phyloP scores from a whole-genome alignment of 2,329 filamentous ascomycete species.

The Alternaria infectoria region DNA sequence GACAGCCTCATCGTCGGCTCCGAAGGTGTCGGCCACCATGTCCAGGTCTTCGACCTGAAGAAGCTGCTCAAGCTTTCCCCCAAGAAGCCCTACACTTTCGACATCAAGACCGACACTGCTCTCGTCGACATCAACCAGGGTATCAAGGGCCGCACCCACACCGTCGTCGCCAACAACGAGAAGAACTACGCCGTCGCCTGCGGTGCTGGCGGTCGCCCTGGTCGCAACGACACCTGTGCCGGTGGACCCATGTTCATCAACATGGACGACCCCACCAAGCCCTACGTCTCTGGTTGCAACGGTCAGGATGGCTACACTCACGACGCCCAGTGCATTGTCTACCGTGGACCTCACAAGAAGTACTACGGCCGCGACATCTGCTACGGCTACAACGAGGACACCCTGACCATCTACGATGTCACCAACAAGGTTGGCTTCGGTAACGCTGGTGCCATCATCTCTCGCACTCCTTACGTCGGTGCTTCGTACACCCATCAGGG shows the following conservation, averaged over 20 bases:
- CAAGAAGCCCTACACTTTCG: conserved; percentile 41
- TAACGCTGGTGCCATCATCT: conserved; percentile 61
- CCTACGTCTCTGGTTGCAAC: conserved; percentile 59
- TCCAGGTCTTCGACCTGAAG: conserved; percentile 67
- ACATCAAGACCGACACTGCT: conserved; percentile 35
- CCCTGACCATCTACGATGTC: conserved; percentile 59
- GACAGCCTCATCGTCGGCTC: conserved; percentile 52
- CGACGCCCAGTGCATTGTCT: conserved; percentile 66
- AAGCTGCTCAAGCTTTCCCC: conserved; percentile 46
- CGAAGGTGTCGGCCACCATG: conserved; percentile 54
- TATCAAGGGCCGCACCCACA: conserved; percentile 43
- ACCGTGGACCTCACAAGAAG: conserved; percentile 58
- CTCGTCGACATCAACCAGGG: conserved; percentile 37
- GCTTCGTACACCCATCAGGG: conserved; percentile 66
- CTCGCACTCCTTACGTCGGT: conserved; percentile 61
- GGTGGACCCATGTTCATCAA: conserved; percentile 65
- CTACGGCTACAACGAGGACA: conserved; percentile 64
- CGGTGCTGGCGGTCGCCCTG: conserved; percentile 36
- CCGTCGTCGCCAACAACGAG: conserved; percentile 46
- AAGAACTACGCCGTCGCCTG: conserved; percentile 44
- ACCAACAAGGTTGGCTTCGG: conserved; percentile 61
- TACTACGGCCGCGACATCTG: conserved; percentile 62
- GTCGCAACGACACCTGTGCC: conserved; percentile 50
- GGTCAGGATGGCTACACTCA: conserved; percentile 65
- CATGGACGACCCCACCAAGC: conserved; percentile 56